phyloP scores from a whole-genome alignment of 345 rosid species.

The Pistacia vera region DNA sequence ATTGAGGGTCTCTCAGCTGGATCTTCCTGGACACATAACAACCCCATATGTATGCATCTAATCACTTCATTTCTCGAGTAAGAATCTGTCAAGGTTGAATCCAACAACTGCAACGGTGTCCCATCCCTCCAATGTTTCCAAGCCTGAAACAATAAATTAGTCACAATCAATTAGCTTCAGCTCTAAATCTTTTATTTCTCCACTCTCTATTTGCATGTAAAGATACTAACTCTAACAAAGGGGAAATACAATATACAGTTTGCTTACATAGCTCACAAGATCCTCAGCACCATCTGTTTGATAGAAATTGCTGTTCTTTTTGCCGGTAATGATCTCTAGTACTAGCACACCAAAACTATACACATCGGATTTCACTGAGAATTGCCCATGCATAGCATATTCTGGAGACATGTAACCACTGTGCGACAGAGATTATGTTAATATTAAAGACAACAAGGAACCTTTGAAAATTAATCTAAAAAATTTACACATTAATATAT shows the following conservation, averaged over 20 bases:
- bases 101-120: conserved; percentile 16
- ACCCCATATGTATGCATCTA: conserved; percentile 36
- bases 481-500: too few relatives aligned
- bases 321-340: conserved; percentile 39
- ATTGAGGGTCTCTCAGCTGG: conserved; percentile 37
- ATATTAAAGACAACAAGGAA: too few relatives aligned
- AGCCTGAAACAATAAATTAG: conserved; percentile 17
- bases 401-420: conserved; percentile 49
- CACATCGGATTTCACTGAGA: conserved; percentile 40
- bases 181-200: too few relatives aligned
- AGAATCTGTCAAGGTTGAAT: conserved; percentile 19
- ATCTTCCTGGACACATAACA: conserved; percentile 38
- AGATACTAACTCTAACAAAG: background rate
- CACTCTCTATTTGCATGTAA: background rate
- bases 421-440: background rate
- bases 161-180: background rate
- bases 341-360: conserved; percentile 42
- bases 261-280: conserved; percentile 28
- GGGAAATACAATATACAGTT: background rate
- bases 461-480: too few relatives aligned
- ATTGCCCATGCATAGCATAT: conserved; percentile 35
- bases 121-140: conserved; percentile 37
- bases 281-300: conserved; percentile 1
- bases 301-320: conserved; percentile 20
- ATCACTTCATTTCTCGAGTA: conserved; percentile 23